Evolutionary conservation across 2,329 filamentous ascomycete species (phyloP).

Genomic region (Sarocladium strictum): DNA sequence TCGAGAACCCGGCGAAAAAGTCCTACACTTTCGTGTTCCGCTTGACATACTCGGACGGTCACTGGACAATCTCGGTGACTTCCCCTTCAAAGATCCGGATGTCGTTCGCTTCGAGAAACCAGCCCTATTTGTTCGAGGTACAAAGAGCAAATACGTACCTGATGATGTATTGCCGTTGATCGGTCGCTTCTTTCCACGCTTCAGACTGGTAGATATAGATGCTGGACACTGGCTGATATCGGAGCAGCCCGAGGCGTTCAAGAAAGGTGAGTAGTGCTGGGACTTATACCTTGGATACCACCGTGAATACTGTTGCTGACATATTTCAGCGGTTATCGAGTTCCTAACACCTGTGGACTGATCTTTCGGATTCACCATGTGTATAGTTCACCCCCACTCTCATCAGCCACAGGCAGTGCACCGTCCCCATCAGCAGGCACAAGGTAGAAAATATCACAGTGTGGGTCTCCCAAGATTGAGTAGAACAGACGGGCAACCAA

Average conservation of each 20-base stretch:
- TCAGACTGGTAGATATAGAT: conserved; percentile 67
- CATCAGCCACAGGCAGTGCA: too few species aligned
- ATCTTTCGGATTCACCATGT: too few species aligned
- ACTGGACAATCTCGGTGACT: conserved; percentile 75
- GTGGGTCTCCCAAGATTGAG: too few species aligned
- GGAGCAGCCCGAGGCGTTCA: conserved; percentile 78
- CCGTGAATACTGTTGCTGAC: neutral
- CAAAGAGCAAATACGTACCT: conserved; percentile 69
- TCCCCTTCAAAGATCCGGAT: conserved; percentile 75
- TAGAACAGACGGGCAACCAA: too few species aligned
- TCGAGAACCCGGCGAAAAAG: conserved; percentile 42
- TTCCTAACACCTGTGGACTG: neutral
- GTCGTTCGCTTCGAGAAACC: conserved; percentile 65
- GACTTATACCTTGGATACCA: neutral
- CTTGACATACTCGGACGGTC: conserved; percentile 61
- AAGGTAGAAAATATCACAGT: too few species aligned
- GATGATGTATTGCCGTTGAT: conserved; percentile 76
- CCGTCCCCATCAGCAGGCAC: too few species aligned
- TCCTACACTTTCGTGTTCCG: conserved; percentile 73
- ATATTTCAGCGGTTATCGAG: neutral
- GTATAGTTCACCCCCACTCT: too few species aligned
- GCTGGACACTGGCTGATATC: conserved; percentile 84
- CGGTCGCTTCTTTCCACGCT: conserved; percentile 75
- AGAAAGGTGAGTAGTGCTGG: conserved; percentile 63
- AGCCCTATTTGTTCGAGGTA: conserved; percentile 75